These are phyloP conservation scores for Linnemannia schmuckeri DNA, from an alignment of 192 early-diverging fungal species.

Conservation along the genomic window DNA sequence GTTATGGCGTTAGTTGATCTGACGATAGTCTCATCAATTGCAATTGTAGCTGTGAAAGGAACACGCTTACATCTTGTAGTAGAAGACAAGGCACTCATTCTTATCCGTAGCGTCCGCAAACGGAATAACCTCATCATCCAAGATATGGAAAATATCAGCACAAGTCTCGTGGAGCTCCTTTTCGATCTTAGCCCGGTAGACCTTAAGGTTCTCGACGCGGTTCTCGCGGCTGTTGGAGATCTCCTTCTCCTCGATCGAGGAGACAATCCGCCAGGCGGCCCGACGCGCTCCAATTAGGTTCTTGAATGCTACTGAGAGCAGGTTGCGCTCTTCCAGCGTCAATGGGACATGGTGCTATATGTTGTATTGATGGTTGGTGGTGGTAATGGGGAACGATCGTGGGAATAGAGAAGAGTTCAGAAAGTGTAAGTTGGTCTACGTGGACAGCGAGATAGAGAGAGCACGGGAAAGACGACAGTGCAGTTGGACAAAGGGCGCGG, in stretches of 20 bases:
- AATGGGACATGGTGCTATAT: conserved; percentile 82
- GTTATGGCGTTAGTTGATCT: conserved; percentile 65
- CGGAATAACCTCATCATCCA: conserved; percentile 91
- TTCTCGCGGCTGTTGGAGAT: conserved; percentile 87
- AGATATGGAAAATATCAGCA: conserved; percentile 89
- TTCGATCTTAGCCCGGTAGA: conserved; percentile 94
- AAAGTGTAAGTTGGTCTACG: not conserved
- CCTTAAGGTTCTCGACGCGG: conserved; percentile 90
- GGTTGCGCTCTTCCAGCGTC: conserved; percentile 97
- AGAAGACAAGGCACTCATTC: conserved; percentile 96
- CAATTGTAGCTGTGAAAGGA: conserved; percentile 65
- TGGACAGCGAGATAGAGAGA: not conserved
- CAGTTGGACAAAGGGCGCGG: not conserved
- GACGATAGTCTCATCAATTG: conserved; percentile 73
- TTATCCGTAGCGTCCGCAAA: conserved; percentile 76
- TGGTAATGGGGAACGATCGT: not conserved
- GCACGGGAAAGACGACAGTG: not conserved
- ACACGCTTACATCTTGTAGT: conserved; percentile 91
- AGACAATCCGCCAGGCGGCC: conserved; percentile 97
- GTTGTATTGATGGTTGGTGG: not conserved
- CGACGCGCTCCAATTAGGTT: conserved; percentile 98
- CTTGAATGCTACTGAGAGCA: conserved; percentile 98
- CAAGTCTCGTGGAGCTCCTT: conserved; percentile 92
- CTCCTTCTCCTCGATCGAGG: conserved; percentile 97
- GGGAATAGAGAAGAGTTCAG: conserved; percentile 2